Conservation (phyloP, 1,284 basidiomycete species). For the Coniophora puteana region DNA sequence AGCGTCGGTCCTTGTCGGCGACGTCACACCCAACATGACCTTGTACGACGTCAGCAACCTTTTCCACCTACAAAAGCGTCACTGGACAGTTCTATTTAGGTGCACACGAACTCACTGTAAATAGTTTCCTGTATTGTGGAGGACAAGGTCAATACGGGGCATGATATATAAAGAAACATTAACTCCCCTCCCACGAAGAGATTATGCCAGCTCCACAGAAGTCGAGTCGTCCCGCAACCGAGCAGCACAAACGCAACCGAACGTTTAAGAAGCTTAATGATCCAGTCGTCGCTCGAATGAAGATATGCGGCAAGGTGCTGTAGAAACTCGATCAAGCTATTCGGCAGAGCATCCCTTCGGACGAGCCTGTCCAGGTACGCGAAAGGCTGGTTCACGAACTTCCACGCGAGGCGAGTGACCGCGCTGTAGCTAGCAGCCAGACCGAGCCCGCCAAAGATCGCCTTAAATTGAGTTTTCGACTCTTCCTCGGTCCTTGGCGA, state of each 20-base stretch:
- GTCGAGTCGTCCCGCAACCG: conserved; percentile 29
- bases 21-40: conserved; percentile 26
- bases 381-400: not conserved
- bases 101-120: conserved; percentile 25
- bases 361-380: not conserved
- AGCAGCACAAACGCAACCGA: conserved; percentile 18
- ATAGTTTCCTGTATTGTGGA: conserved; percentile 31
- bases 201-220: conserved; percentile 45
- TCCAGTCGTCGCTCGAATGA: conserved; percentile 1
- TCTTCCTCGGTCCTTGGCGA: conserved; percentile 37
- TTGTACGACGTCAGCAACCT: conserved; percentile 34
- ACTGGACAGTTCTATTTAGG: too few relatives aligned
- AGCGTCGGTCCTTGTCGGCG: conserved; percentile 14
- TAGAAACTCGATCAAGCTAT: not conserved
- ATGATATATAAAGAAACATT: not conserved
- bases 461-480: conserved; percentile 38
- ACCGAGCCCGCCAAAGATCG: conserved; percentile 37
- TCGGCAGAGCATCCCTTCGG: not conserved
- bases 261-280: conserved; percentile 13
- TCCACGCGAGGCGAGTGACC: conserved; percentile 1
- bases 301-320: not conserved
- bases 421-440: conserved; percentile 26
- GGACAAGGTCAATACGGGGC: not conserved
- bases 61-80: conserved; percentile 28
- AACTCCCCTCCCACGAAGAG: conserved; percentile 36